Percentiles rank a stretch among this genome's conserved stretches.
Evolutionary conservation across 1,284 basidiomycete genomes (phyloP).

Genomic region (Ganoderma multipileum): DNA sequence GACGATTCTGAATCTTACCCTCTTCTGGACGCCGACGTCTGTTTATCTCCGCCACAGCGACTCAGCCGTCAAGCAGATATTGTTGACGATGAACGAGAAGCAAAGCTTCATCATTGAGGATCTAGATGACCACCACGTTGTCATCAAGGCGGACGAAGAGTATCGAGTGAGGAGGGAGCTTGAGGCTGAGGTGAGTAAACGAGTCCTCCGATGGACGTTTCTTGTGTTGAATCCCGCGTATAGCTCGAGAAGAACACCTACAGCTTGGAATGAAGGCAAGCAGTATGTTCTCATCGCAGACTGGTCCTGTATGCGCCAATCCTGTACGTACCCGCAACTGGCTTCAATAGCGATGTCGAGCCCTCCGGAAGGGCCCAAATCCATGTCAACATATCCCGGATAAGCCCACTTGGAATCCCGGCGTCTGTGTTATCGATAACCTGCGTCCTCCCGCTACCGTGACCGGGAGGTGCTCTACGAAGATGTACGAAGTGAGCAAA

Average conservation of each 20-base stretch:
- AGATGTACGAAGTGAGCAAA: conserved; percentile 4
- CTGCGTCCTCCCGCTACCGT: neutral
- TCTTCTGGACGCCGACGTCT: conserved; percentile 6
- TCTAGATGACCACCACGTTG: conserved; percentile 83
- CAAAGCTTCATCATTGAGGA: conserved; percentile 54
- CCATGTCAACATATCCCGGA: neutral
- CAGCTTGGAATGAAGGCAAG: conserved; percentile 41
- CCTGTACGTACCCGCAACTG: conserved; percentile 2
- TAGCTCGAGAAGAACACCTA: conserved; percentile 51
- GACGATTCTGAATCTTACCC: conserved; percentile 3
- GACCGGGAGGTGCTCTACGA: neutral
- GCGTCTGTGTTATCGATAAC: conserved; percentile 1
- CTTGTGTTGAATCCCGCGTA: neutral
- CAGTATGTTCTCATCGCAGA: no score
- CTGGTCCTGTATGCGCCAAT: neutral
- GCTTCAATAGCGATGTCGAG: neutral
- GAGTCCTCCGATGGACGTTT: neutral
- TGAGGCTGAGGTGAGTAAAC: conserved; percentile 71
- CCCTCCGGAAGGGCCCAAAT: neutral
- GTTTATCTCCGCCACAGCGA: conserved; percentile 82
- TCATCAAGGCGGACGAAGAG: conserved; percentile 84
- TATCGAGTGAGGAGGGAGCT: conserved; percentile 75
- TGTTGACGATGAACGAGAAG: conserved; percentile 83
- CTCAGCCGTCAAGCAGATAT: conserved; percentile 89
- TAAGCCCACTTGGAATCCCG: neutral